Base-by-base conservation (phyloP, 352 stramenopile species). In the Thraustochytrium striatum region DNA sequence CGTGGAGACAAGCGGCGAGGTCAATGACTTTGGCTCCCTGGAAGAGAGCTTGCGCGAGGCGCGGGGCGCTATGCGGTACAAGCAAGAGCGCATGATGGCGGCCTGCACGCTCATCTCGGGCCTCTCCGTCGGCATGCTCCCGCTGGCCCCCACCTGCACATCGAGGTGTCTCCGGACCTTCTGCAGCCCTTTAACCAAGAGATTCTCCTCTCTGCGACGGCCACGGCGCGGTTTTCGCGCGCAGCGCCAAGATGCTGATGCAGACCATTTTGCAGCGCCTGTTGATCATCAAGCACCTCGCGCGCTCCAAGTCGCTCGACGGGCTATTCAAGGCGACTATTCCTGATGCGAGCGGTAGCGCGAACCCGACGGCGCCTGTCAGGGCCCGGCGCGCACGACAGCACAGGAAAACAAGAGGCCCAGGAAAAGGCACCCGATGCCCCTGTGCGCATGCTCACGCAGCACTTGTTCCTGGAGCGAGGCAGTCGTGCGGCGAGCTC, bases 1-100 rank as follows among this genome's bases (percentile, higher is more conserved):
- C 43, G 65, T 75, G 0, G 65, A 75, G 16, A 19, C 65, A 5
- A 55, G 30, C 21, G 65, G 65, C 3, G 50, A 75, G n/a, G 32
- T 75, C 8, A 30, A 30, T 16, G 65, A 75, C 32, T 32, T 75
- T 1, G 50, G 65, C n/a, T 5, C 36, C 5, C 43, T 75, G 7
- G 65, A 75, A 43, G 25, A 13, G 33, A 39, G 36, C n/a, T 30
- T 75, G 1, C 38, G 33, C 7, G 65, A 75, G 25, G 50, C 32
- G 16, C 3, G 39, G 2, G 65, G 7, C 3, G 30, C 32, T n/a
- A 41, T 75, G 39, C 43, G 65, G 5, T 50, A 75, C 41, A 16
- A 62, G 39, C n/a, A 68, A 25, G 52, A 35, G 8, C 30, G 0
- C 65, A 47, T 75, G 1, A 39, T 11, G 21, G 1, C 32, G 19